A percentile compares a stretch with the other conserved stretches of the same genome.
phyloP scores from a whole-genome alignment of 371 early-diverging fungal genomes.

The Rhizomucor pusillus region DNA sequence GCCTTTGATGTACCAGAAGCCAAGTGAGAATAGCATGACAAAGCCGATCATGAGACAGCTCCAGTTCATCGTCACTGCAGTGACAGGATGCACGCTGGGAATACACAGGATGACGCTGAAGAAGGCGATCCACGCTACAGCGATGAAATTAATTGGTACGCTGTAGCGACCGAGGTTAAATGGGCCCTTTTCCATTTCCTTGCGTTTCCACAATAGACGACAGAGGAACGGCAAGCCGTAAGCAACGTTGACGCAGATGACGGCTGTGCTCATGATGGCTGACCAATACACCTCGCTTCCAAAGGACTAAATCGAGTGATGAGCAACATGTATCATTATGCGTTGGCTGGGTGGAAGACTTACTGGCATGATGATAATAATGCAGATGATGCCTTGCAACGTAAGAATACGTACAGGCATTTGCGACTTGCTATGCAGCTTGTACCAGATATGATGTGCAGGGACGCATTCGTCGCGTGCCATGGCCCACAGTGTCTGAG shows the following conservation, averaged over 20 bases:
- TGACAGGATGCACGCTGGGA: conserved; percentile 16
- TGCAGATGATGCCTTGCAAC: conserved; percentile 12
- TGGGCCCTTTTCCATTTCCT: conserved; percentile 14
- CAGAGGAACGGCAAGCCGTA: conserved; percentile 29
- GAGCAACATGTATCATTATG: neutral
- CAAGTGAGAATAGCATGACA: conserved; percentile 15
- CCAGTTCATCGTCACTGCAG: conserved; percentile 23
- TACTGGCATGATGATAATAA: conserved; percentile 27
- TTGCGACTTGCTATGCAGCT: conserved; percentile 12
- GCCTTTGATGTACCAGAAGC: conserved; percentile 22
- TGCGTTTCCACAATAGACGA: conserved; percentile 23
- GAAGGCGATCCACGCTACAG: conserved; percentile 26
- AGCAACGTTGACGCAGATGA: conserved; percentile 20
- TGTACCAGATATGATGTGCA: conserved; percentile 17
- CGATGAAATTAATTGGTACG: conserved; percentile 20
- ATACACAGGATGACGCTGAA: conserved; percentile 25
- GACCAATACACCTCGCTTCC: conserved; percentile 22
- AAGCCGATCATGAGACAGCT: conserved; percentile 24
- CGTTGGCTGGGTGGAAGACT: neutral
- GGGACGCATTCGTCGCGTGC: conserved; percentile 26
- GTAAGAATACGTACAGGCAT: conserved; percentile 18
- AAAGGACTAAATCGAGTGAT: conserved; percentile 11
- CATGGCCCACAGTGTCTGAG: conserved; percentile 21
- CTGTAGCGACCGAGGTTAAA: conserved; percentile 21
- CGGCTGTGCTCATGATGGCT: conserved; percentile 22